These are phyloP conservation scores for Pochonia chlamydosporia DNA, from an alignment of 2,329 filamentous ascomycete genomes.

Conservation along the genomic window DNA sequence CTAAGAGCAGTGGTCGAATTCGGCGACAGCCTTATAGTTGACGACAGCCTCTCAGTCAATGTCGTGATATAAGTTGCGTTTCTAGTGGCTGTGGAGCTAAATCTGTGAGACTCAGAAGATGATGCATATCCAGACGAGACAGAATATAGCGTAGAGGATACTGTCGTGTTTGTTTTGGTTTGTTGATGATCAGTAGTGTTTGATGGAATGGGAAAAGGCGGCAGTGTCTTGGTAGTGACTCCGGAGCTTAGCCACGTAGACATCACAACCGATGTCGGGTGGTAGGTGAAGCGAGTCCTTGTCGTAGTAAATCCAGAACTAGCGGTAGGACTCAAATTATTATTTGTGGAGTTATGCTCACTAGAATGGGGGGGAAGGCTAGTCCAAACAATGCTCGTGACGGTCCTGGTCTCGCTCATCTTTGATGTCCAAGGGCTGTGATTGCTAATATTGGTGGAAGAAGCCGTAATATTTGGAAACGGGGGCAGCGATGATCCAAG, in stretches of 20 bases:
- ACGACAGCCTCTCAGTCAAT: background rate
- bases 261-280: background rate
- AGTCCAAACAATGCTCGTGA: conserved; percentile 3
- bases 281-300: conserved; percentile 2
- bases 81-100: background rate
- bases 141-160: background rate
- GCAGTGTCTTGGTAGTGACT: background rate
- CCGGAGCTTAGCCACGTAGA: conserved; percentile 1
- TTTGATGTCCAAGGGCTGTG: conserved; percentile 2
- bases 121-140: background rate
- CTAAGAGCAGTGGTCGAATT: conserved; percentile 1
- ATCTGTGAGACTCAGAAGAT: background rate
- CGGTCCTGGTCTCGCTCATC: background rate
- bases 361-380: background rate
- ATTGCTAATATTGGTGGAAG: background rate
- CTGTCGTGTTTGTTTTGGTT: background rate
- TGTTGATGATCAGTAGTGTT: conserved; percentile 2
- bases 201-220: conserved; percentile 3
- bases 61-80: conserved; percentile 1
- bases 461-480: conserved; percentile 5
- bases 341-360: background rate
- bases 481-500: background rate
- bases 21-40: background rate
- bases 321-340: background rate
- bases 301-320: background rate